Conservation (phyloP, 345 rosid genomes). For the Eutrema heterophyllum region DNA sequence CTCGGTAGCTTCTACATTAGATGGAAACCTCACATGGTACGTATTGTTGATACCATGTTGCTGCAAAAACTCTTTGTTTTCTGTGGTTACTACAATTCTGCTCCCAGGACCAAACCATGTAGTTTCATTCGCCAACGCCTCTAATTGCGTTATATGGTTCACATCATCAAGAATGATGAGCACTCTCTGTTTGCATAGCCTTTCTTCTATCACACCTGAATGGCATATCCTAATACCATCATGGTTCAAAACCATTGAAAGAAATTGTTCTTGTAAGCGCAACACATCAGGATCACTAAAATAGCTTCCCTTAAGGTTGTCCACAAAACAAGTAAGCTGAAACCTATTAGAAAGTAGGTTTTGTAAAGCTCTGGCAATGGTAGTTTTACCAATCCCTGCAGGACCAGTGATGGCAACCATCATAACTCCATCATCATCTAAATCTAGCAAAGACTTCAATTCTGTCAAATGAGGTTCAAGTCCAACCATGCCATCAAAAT, state of each 20-base stretch:
- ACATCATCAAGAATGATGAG: slow-evolving; percentile 3
- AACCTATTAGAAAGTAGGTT: neutral
- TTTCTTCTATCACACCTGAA: neutral
- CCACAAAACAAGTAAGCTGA: neutral
- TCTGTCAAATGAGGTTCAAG: neutral
- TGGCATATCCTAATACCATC: neutral
- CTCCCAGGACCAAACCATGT: neutral
- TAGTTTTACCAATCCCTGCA: slow-evolving; percentile 2
- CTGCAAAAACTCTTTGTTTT: neutral
- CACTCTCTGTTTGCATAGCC: neutral
- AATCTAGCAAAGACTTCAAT: neutral
- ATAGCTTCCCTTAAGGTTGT: neutral
- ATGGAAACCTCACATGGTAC: neutral
- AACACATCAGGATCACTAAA: neutral
- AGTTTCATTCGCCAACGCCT: neutral
- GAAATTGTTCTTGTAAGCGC: neutral
- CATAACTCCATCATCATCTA: neutral
- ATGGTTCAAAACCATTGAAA: neutral
- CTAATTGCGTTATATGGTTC: neutral
- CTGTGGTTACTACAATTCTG: neutral
- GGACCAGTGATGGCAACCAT: neutral
- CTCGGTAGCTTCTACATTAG: neutral
- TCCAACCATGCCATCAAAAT: neutral
- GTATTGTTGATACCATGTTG: neutral
- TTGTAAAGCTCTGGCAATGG: neutral